Evolutionary conservation across 2,329 filamentous ascomycete species (phyloP).

Genomic region (Didymella pinodella): DNA sequence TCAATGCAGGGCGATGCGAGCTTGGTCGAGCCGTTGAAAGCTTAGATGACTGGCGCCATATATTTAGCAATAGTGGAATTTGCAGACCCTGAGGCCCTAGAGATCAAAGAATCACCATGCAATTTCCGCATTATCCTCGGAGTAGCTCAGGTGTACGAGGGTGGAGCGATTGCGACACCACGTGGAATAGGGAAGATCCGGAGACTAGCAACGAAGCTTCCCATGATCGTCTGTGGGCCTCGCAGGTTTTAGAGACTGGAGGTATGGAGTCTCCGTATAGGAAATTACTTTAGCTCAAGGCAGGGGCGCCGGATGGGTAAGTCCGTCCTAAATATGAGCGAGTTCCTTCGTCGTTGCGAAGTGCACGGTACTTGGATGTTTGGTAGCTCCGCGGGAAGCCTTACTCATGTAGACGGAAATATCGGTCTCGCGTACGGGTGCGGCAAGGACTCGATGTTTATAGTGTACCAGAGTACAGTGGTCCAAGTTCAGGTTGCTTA

Average conservation of each 20-base stretch:
- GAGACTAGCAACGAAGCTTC: slow-evolving; percentile 14
- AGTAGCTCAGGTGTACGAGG: not conserved
- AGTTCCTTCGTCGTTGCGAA: not conserved
- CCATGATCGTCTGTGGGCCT: slow-evolving; percentile 9
- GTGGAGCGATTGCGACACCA: slow-evolving; percentile 10
- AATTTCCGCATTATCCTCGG: slow-evolving; percentile 4
- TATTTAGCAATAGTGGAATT: not conserved
- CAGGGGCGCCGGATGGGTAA: slow-evolving; percentile 2
- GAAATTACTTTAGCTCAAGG: slow-evolving; percentile 4
- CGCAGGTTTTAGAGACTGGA: not conserved
- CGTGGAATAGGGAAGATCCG: slow-evolving; percentile 3
- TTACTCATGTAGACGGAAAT: slow-evolving; percentile 10
- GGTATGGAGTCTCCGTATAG: slow-evolving; percentile 6
- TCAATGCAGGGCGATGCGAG: not conserved
- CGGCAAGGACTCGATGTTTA: not conserved
- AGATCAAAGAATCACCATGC: not conserved
- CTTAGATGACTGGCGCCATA: slow-evolving; percentile 4
- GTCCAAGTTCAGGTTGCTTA: not conserved
- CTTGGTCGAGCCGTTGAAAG: slow-evolving; percentile 9
- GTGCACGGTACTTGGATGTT: not conserved
- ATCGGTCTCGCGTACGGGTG: slow-evolving; percentile 2
- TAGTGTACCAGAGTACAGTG: slow-evolving; percentile 13
- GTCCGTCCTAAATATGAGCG: not conserved
- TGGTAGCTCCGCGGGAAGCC: slow-evolving; percentile 1
- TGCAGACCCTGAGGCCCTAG: slow-evolving; percentile 2